phyloP scores from a whole-genome alignment of 1,139 yeast genomes.

The Candida pseudocylindracea region DNA sequence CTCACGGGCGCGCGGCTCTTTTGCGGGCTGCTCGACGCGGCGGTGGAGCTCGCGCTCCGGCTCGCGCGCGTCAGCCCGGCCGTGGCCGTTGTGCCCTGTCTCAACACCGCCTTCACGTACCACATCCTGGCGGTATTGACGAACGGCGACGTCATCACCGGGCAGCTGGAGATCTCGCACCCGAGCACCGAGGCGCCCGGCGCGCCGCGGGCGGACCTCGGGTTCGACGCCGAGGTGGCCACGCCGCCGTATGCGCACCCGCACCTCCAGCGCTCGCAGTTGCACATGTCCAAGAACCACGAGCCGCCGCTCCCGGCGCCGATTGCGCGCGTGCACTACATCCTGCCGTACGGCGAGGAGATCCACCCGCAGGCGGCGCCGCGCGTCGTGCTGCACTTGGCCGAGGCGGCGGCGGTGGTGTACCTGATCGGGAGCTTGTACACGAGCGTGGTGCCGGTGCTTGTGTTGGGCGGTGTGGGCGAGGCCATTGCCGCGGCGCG shows the following conservation, averaged over 20 bases:
- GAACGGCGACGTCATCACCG: slow-evolving; percentile 59
- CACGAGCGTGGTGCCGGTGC: slow-evolving; percentile 68
- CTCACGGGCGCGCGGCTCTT: slow-evolving; percentile 66
- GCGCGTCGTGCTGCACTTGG: slow-evolving; percentile 31
- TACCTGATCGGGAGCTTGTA: slow-evolving; percentile 76
- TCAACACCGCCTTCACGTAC: slow-evolving; percentile 67
- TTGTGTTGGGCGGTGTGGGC: slow-evolving; percentile 56
- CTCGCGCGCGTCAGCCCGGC: slow-evolving; percentile 38
- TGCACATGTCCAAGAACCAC: slow-evolving; percentile 41
- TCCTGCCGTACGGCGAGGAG: slow-evolving; percentile 79
- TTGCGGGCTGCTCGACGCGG: slow-evolving; percentile 67
- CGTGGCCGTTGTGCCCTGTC: slow-evolving; percentile 51
- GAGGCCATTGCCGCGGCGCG: slow-evolving; percentile 22
- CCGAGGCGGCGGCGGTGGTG: slow-evolving; percentile 30
- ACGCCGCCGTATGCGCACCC: slow-evolving; percentile 67
- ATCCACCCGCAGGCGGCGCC: slow-evolving; percentile 58
- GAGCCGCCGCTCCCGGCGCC: slow-evolving; percentile 51
- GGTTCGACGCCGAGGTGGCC: slow-evolving; percentile 26
- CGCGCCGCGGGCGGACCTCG: slow-evolving; percentile 2
- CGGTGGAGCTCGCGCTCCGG: slow-evolving; percentile 53
- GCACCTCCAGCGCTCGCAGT: slow-evolving; percentile 48
- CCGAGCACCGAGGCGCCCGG: slow-evolving; percentile 19
- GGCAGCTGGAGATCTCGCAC: slow-evolving; percentile 91
- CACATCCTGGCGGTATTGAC: slow-evolving; percentile 62
- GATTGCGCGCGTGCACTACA: slow-evolving; percentile 50